Conservation (phyloP, 208 protist species). For the Jaenimonas drosophilae region DNA sequence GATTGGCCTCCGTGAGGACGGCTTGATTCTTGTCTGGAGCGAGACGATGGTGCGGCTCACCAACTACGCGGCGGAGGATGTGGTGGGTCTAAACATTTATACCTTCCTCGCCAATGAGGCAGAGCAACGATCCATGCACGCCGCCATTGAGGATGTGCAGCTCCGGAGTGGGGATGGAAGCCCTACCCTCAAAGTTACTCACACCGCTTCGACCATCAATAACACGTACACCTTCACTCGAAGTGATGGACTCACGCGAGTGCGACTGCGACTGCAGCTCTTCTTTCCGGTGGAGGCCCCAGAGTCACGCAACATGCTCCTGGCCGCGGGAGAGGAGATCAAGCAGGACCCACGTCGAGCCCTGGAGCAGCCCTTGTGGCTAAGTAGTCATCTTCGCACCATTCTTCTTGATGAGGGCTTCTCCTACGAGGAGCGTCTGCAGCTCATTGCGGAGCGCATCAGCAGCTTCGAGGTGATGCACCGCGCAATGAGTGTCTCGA, state of each 20-base stretch:
- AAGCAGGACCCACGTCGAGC: slow-evolving; percentile 23
- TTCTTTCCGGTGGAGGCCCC: slow-evolving; percentile 45
- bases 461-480: slow-evolving; percentile 61
- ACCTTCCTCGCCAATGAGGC: slow-evolving; percentile 56
- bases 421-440: slow-evolving; percentile 50
- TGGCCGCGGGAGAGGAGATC: slow-evolving; percentile 58
- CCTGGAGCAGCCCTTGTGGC: slow-evolving; percentile 53
- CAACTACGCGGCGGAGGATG: slow-evolving; percentile 51
- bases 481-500: slow-evolving; percentile 60
- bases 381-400: slow-evolving; percentile 42
- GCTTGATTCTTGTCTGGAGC: slow-evolving; percentile 70
- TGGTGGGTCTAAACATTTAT: slow-evolving; percentile 76
- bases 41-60: slow-evolving; percentile 43
- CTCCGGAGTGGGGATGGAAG: too few species aligned
- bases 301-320: slow-evolving; percentile 48
- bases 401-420: slow-evolving; percentile 37
- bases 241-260: slow-evolving; percentile 70
- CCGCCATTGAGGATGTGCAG: slow-evolving; percentile 38
- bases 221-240: slow-evolving; percentile 53
- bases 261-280: slow-evolving; percentile 36
- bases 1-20: slow-evolving; percentile 74
- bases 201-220: too few species aligned
- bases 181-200: too few species aligned
- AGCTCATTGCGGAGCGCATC: slow-evolving; percentile 38
- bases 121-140: slow-evolving; percentile 66